Evolutionary conservation across 192 early-diverging fungal genomes (phyloP).

Genomic region (Allomyces macrogynus): DNA sequence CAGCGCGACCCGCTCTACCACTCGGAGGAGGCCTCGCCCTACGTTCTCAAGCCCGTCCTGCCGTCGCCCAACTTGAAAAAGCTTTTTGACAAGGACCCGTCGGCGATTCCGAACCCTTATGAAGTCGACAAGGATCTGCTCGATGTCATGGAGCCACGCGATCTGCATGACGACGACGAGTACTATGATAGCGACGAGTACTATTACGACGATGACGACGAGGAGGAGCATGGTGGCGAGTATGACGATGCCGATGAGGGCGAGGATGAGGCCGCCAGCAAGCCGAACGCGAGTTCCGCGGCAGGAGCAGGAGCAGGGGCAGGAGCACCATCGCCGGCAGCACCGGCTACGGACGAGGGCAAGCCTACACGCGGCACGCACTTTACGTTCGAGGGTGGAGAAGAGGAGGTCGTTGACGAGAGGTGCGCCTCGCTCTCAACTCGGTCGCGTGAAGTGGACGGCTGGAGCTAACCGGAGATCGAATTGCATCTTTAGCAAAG

Average conservation of each 20-base stretch:
- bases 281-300: too few relatives aligned
- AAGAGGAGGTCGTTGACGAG: too few relatives aligned
- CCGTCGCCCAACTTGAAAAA: slow-evolving; percentile 17
- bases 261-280: not conserved
- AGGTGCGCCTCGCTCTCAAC: too few relatives aligned
- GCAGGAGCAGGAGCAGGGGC: too few relatives aligned
- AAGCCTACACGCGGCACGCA: too few relatives aligned
- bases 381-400: too few relatives aligned
- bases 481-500: not conserved
- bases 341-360: too few relatives aligned
- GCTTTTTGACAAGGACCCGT: not conserved
- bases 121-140: slow-evolving; percentile 6
- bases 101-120: not conserved
- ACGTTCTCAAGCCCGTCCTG: slow-evolving; percentile 60
- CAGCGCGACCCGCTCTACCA: slow-evolving; percentile 79
- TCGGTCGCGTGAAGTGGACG: too few relatives aligned
- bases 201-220: slow-evolving; percentile 16
- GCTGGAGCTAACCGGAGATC: too few relatives aligned
- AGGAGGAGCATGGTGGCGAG: slow-evolving; percentile 12
- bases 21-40: slow-evolving; percentile 50
- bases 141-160: slow-evolving; percentile 9
- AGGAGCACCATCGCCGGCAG: too few relatives aligned
- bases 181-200: slow-evolving; percentile 15
- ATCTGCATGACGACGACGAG: slow-evolving; percentile 10
- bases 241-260: slow-evolving; percentile 8